Conservation (phyloP, 257 asterid genomes). For the Phtheirospermum japonicum region DNA sequence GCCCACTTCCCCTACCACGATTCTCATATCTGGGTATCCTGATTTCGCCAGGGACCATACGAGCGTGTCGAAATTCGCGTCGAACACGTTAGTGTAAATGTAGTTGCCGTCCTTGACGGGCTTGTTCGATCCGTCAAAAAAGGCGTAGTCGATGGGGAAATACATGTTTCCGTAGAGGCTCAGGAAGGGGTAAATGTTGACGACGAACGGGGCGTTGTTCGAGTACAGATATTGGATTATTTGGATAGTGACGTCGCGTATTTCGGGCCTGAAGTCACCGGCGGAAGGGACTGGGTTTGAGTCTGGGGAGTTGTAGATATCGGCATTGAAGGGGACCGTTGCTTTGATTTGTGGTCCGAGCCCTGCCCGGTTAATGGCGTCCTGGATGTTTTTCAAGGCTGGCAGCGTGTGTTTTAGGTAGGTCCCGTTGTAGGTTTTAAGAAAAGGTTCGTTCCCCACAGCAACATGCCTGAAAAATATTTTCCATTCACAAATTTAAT, state of each 20-base stretch:
- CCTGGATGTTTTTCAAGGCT: constrained; percentile 71
- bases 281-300: constrained; percentile 86
- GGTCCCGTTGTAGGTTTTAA: constrained; percentile 65
- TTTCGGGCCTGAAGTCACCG: constrained; percentile 84
- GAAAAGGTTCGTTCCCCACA: constrained; percentile 93
- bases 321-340: constrained; percentile 82
- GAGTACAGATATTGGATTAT: constrained; percentile 55
- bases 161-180: constrained; percentile 65
- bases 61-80: constrained; percentile 81
- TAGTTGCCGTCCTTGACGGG: constrained; percentile 54
- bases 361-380: constrained; percentile 73
- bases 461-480: constrained; percentile 64
- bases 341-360: constrained; percentile 65
- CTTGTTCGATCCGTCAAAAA: constrained; percentile 61
- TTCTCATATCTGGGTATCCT: constrained; percentile 79
- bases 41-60: constrained; percentile 65
- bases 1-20: constrained; percentile 82
- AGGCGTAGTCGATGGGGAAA: constrained; percentile 85
- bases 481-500: background rate
- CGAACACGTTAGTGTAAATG: constrained; percentile 83
- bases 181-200: constrained; percentile 85
- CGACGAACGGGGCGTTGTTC: constrained; percentile 79
- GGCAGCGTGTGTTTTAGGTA: constrained; percentile 63
- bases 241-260: constrained; percentile 66
- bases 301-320: constrained; percentile 75